A percentile compares a stretch with the other conserved stretches of the same genome.
Conservation (phyloP, 768 basidiomycete species). For the Tylopilus sp. region DNA sequence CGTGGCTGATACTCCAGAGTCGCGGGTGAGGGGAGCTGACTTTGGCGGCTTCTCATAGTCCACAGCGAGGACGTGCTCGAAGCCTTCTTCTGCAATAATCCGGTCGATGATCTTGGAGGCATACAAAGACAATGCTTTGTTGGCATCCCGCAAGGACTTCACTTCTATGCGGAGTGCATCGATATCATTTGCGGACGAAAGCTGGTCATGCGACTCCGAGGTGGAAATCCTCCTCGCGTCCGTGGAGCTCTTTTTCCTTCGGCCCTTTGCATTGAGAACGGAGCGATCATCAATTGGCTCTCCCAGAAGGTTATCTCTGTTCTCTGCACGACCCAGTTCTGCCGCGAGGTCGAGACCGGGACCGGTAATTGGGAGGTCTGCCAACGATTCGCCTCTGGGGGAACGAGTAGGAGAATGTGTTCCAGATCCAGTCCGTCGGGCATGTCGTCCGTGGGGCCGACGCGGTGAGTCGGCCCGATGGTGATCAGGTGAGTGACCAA, state of each 20-base stretch:
- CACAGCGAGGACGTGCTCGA: conserved; percentile 93
- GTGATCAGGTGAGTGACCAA: conserved; percentile 37
- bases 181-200: conserved; percentile 51
- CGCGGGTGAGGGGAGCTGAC: conserved; percentile 35
- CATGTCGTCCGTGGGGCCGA: conserved; percentile 42
- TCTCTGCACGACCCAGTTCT: conserved; percentile 88
- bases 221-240: conserved; percentile 32
- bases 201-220: conserved; percentile 42
- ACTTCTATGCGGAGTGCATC: conserved; percentile 82
- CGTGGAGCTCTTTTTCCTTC: conserved; percentile 37
- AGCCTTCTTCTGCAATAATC: conserved; percentile 94
- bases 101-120: conserved; percentile 98
- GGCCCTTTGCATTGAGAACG: conserved; percentile 41
- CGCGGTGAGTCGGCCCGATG: conserved; percentile 38
- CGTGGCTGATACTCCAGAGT: conserved; percentile 8
- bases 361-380: conserved; percentile 82
- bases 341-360: conserved; percentile 89
- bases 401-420: conserved; percentile 43
- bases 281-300: conserved; percentile 50
- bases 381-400: conserved; percentile 75
- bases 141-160: conserved; percentile 91
- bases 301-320: conserved; percentile 72
- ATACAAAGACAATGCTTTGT: conserved; percentile 92
- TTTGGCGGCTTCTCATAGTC: conserved; percentile 74
- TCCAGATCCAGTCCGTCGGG: conserved; percentile 52